Percentiles rank a stretch among this genome's conserved stretches.
Conservation (phyloP, 1,139 yeast genomes). For the Arxiozyma slooffiae region DNA sequence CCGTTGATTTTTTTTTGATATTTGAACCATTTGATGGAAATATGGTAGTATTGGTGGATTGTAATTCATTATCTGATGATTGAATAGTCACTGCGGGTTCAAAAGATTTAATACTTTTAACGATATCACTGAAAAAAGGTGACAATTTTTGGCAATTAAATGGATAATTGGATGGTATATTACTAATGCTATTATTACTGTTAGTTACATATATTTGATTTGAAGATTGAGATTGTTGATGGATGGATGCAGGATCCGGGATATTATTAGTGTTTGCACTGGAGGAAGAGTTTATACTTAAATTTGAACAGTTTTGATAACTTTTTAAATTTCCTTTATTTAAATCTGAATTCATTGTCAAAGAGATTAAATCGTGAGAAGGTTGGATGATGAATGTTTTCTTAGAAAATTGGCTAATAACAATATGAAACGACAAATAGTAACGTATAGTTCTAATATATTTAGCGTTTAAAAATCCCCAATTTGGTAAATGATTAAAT, state of each 20-base stretch:
- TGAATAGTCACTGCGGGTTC: slow-evolving; percentile 20
- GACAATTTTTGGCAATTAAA: neutral
- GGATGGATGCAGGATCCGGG: neutral
- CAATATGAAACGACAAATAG: slow-evolving; percentile 22
- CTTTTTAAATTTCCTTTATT: neutral
- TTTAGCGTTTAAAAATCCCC: neutral
- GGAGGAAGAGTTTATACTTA: neutral
- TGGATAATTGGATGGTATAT: neutral
- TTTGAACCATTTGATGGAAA: neutral
- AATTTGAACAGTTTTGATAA: neutral
- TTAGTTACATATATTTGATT: neutral
- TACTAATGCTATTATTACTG: neutral
- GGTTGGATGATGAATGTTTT: slow-evolving; percentile 1
- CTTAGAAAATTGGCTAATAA: slow-evolving; percentile 13
- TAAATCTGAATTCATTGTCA: neutral
- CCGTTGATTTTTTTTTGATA: neutral
- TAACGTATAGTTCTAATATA: slow-evolving; percentile 5
- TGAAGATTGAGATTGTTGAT: neutral
- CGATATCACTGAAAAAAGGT: slow-evolving; percentile 18
- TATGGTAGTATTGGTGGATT: slow-evolving; percentile 14
- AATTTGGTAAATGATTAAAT: neutral
- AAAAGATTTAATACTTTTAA: slow-evolving; percentile 17
- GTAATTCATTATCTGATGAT: slow-evolving; percentile 18
- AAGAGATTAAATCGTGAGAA: neutral
- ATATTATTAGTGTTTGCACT: neutral